Percentiles rank a stretch among this genome's conserved stretches.
Evolutionary conservation across 768 basidiomycete species (phyloP).

Genomic region (Amanita muscaria): DNA sequence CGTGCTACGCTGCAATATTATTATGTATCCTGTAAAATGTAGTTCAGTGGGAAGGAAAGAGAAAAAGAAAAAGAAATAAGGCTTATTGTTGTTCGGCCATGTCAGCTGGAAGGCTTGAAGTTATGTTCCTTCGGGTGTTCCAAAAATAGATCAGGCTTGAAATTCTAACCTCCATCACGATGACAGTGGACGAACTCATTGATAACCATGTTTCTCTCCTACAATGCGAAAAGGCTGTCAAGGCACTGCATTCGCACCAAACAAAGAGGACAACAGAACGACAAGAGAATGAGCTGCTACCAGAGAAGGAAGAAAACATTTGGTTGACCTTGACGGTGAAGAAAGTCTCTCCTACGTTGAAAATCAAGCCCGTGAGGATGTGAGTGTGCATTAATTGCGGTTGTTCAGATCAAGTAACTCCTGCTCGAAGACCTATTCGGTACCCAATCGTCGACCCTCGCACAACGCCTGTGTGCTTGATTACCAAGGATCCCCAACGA

Average conservation of each 20-base stretch:
- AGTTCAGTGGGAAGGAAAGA: too few relatives aligned
- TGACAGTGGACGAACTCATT: slow-evolving; percentile 48
- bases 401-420: slow-evolving; percentile 5
- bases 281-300: slow-evolving; percentile 67
- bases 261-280: slow-evolving; percentile 52
- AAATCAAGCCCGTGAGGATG: slow-evolving; percentile 80
- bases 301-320: slow-evolving; percentile 73
- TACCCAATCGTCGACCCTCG: slow-evolving; percentile 82
- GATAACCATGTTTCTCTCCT: slow-evolving; percentile 58
- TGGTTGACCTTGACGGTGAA: slow-evolving; percentile 90
- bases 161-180: slow-evolving; percentile 16
- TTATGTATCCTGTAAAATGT: too few relatives aligned
- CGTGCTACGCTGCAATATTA: too few relatives aligned
- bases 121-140: too few relatives aligned
- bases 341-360: slow-evolving; percentile 63
- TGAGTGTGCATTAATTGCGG: slow-evolving; percentile 29
- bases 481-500: slow-evolving; percentile 93
- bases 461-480: slow-evolving; percentile 72
- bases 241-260: slow-evolving; percentile 69
- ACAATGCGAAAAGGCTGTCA: slow-evolving; percentile 74
- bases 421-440: slow-evolving; percentile 50
- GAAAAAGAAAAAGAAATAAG: too few relatives aligned
- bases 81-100: too few relatives aligned
- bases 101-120: too few relatives aligned
- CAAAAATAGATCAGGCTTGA: too few relatives aligned